Base-by-base conservation (phyloP, 116 monocot species). In the Cymodocea nodosa region DNA sequence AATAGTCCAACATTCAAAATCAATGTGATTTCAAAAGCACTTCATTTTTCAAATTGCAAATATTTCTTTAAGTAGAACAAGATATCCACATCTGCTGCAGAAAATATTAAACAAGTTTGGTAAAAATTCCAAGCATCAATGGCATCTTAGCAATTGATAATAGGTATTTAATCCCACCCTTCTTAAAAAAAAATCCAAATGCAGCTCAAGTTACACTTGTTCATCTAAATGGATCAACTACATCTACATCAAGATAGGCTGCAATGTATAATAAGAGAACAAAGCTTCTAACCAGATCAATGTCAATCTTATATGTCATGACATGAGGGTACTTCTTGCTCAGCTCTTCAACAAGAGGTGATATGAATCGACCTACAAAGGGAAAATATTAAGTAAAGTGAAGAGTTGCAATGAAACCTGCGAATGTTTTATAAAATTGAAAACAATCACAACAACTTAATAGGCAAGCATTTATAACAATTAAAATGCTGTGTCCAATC, bases 231-330 rank as follows among this genome's bases (percentile, higher is more conserved):
- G 20, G 12, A 49, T 13, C 18, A 64, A 10, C 48, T 20, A 35
- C 35, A 23, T 19, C 3, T 44, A 44, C 48, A 48, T 64, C 64
- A 64, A 64, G n/a, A 64, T 35, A 60, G 35, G 15, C 34, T 16
- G 19, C 9, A 48, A 36, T 7, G 9, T 49, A 49, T 9, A 11
- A 64, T 13, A 49, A 64, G 49, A 64, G 12, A 49, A 64, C 20
- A 57, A 40, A 49, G 6, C 16, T 75, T 53, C 63, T 54, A 72
- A 90, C 94, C 83, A 83, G 79, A 78, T 97, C 97, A 70, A 97
- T 97, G 71, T 91, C 97, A 67, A 97, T 77, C 78, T 91, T 97
- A 65, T 85, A 97, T n/a, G 77, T 80, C 0, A 74, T 76, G 35
- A 88, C 85, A 73, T 88, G 81, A 60, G 97, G 83, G 67, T 77